Evolutionary conservation across 257 asterid genomes (phyloP).

Genomic region (Solanum ossicruentum): DNA sequence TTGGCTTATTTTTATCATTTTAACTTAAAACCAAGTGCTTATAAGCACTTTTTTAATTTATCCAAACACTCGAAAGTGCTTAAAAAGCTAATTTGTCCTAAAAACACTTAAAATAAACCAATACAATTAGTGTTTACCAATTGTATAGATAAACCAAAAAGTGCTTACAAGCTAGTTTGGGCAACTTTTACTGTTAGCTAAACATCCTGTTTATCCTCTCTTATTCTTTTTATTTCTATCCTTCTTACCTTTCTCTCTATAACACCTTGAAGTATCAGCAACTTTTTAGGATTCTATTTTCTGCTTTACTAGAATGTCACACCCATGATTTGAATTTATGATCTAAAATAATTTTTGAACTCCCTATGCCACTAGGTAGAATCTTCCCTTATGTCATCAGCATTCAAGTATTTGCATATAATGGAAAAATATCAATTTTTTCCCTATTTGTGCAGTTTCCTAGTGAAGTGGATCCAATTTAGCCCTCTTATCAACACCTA

Average conservation of each 20-base stretch:
- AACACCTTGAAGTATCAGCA: not conserved
- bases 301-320: not conserved
- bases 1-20: too few relatives aligned
- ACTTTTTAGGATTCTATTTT: not conserved
- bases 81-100: not conserved
- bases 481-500: not conserved
- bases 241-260: not conserved
- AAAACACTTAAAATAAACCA: not conserved
- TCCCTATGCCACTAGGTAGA: not conserved
- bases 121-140: not conserved
- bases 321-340: too few relatives aligned
- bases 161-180: not conserved
- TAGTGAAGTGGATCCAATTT: not conserved
- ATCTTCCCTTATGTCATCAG: not conserved
- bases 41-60: too few relatives aligned
- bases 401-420: not conserved
- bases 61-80: too few relatives aligned
- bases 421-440: not conserved
- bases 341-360: too few relatives aligned
- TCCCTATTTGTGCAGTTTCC: not conserved
- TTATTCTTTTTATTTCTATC: not conserved
- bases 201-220: not conserved
- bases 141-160: not conserved
- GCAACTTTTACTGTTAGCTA: not conserved
- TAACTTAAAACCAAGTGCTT: too few relatives aligned